A percentile compares a stretch with the other conserved stretches of the same genome.
phyloP scores from a whole-genome alignment of 2,329 filamentous ascomycete genomes.

The Fusarium mexicanum region DNA sequence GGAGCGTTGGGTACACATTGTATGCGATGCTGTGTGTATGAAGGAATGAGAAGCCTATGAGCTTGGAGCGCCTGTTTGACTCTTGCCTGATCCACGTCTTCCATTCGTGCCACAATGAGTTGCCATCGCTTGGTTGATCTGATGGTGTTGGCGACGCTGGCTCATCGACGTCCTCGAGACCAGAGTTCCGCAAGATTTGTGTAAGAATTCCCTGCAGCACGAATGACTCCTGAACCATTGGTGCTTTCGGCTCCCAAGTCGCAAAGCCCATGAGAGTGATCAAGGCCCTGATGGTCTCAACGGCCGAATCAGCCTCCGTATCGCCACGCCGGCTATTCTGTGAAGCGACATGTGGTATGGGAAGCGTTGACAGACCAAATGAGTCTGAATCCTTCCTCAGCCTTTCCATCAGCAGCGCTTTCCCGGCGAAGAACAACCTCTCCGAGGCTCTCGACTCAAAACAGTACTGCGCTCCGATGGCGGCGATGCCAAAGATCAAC shows the following conservation, averaged over 20 bases:
- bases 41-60: slow-evolving; percentile 52
- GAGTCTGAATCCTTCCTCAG: slow-evolving; percentile 36
- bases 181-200: slow-evolving; percentile 48
- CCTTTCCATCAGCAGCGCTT: slow-evolving; percentile 46
- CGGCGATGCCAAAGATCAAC: slow-evolving; percentile 46
- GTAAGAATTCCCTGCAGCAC: slow-evolving; percentile 47
- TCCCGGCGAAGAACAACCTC: slow-evolving; percentile 47
- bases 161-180: slow-evolving; percentile 41
- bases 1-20: slow-evolving; percentile 49
- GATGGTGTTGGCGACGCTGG: neutral
- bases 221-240: slow-evolving; percentile 49
- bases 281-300: slow-evolving; percentile 48
- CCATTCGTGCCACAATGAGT: slow-evolving; percentile 38
- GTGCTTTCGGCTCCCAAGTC: slow-evolving; percentile 49
- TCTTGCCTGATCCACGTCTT: slow-evolving; percentile 47
- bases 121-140: neutral
- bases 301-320: neutral
- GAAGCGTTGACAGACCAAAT: slow-evolving; percentile 11
- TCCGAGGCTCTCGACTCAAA: slow-evolving; percentile 50
- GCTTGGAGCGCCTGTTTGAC: slow-evolving; percentile 47
- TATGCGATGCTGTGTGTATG: slow-evolving; percentile 53
- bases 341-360: slow-evolving; percentile 5
- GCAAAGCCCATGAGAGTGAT: slow-evolving; percentile 52
- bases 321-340: neutral
- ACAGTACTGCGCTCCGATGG: slow-evolving; percentile 52